Base-by-base conservation (phyloP, 495 filamentous ascomycete genomes). In the Sporormia fimetaria region DNA sequence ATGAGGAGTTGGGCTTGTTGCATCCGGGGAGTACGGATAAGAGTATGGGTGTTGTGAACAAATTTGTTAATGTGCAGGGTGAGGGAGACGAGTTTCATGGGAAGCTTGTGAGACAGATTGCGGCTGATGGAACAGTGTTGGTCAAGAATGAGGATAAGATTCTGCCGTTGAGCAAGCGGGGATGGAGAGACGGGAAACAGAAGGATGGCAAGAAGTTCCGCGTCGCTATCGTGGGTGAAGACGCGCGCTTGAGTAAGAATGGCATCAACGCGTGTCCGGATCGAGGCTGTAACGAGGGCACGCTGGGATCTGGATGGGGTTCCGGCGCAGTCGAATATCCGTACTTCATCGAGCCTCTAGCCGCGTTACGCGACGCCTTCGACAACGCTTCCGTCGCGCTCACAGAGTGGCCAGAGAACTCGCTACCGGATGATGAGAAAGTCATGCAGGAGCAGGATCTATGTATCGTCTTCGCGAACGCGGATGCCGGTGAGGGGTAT, bases 271-370 rank as follows among this genome's bases (percentile, higher is more conserved):
- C 60, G 14, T 95, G 87, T 61, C 54, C 63, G 5, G 86, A 94
- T 57, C 71, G 81, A 23, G 73, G 67, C 22, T 88, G 83, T 57
- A 93, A 92, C 45, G 71, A 80, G 44, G 87, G 87, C 6, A 94
- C 87, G 1, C 61, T 96, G 14, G 84, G 69, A 0, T 78, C 75
- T 1, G 88, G 88, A 17, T 96, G 88, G 88, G 88, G 88, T 21
- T 87, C 81, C 33, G 88, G 87, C 3, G 74, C 84, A 2, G 88
- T 85, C 18, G 80, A 94, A 30, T 92, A 87, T 42, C 81, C 87
- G 0, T 87, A 88, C 54, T 67, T 94, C 0, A 61, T 87, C 14
- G 67, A 75, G 2, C 87, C 87, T 0, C 58, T 74, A 23, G 70
- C 81, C 20, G 80, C 81, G 9, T 61, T 94, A 5, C 62, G 70